These are phyloP conservation scores for Nicotiana obtusifolia DNA, from an alignment of 257 asterid genomes.

Conservation along the genomic window DNA sequence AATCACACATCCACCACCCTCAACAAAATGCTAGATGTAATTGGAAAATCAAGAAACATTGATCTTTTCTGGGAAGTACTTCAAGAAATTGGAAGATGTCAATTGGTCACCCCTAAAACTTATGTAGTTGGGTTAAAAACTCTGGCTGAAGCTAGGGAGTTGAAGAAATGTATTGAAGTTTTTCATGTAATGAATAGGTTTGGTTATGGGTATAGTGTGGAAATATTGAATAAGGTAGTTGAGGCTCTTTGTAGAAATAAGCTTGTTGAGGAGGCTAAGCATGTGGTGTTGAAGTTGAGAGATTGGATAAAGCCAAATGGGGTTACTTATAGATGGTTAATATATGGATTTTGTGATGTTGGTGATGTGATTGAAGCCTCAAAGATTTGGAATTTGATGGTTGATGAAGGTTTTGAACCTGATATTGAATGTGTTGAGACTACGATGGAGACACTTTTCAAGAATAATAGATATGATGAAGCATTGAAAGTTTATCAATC, in stretches of 20 bases:
- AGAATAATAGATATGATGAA: conserved; percentile 43
- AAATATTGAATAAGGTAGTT: conserved; percentile 45
- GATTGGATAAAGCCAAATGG: conserved; percentile 47
- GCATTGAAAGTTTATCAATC: conserved; percentile 72
- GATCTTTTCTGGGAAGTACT: conserved; percentile 78
- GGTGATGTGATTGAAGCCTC: conserved; percentile 83
- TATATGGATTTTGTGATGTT: conserved; percentile 74
- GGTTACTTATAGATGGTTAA: conserved; percentile 69
- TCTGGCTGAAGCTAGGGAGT: conserved; percentile 68
- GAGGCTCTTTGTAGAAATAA: conserved; percentile 53
- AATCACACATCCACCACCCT: conserved; percentile 63
- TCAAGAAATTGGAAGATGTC: conserved; percentile 50
- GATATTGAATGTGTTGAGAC: conserved; percentile 31
- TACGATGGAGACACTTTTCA: conserved; percentile 67
- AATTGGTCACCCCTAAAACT: conserved; percentile 57
- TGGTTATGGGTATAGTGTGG: conserved; percentile 57
- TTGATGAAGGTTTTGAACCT: conserved; percentile 61
- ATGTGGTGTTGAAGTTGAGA: conserved; percentile 55
- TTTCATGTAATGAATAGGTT: conserved; percentile 71
- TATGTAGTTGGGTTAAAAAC: conserved; percentile 52
- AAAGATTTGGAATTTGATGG: conserved; percentile 81
- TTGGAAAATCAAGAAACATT: conserved; percentile 75
- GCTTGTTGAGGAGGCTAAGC: conserved; percentile 73
- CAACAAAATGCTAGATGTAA: conserved; percentile 67
- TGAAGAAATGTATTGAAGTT: conserved; percentile 73